Evolutionary conservation across 2,329 filamentous ascomycete genomes (phyloP).

Genomic region (Paraphaeosphaeria sporulosa): DNA sequence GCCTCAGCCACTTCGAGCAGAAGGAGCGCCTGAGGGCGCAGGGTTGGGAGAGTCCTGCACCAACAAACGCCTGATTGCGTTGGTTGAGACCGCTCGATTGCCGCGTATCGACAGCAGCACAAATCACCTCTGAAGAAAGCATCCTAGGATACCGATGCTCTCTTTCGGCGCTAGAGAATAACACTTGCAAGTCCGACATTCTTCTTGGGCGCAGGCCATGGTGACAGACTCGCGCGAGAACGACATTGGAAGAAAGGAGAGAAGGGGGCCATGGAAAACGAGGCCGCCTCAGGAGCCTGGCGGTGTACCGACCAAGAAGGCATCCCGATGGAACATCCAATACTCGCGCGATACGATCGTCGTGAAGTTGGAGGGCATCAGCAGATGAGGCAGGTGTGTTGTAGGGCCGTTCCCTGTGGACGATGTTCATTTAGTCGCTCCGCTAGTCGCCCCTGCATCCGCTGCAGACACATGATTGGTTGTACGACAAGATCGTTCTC

Average conservation of each 20-base stretch:
- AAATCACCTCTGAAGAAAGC: background rate
- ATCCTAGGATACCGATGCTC: background rate
- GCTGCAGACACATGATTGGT: background rate
- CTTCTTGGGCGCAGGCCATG: slow-evolving; percentile 4
- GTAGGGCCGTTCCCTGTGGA: slow-evolving; percentile 4
- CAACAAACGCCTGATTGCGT: background rate
- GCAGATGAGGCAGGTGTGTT: slow-evolving; percentile 6
- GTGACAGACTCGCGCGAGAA: slow-evolving; percentile 6
- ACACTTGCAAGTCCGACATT: background rate
- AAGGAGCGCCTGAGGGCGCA: background rate
- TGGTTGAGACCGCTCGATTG: background rate
- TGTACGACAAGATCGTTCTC: background rate
- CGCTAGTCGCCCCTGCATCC: background rate
- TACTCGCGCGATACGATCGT: background rate
- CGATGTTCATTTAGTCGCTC: background rate
- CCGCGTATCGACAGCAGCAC: background rate
- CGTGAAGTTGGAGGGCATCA: slow-evolving; percentile 22
- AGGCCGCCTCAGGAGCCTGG: background rate
- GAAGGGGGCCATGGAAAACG: background rate
- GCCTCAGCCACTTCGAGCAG: background rate
- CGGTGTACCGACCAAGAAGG: background rate
- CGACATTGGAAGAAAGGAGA: background rate
- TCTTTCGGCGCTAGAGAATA: background rate
- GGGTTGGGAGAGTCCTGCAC: background rate
- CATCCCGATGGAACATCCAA: background rate